Base-by-base conservation (phyloP, 2,329 filamentous ascomycete genomes). In the Corinectria fuckeliana region DNA sequence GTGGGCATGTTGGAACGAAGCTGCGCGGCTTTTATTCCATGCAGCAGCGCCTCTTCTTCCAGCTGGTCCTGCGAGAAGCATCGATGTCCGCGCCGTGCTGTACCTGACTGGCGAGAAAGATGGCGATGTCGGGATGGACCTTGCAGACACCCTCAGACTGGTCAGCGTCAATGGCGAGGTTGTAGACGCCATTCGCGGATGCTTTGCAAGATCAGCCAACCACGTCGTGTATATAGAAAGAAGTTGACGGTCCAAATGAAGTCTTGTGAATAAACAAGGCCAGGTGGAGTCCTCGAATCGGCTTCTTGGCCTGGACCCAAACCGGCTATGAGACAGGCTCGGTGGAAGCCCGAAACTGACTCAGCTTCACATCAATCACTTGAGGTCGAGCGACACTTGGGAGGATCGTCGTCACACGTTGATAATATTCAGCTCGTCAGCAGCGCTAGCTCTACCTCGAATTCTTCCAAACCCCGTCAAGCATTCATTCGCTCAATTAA, bases 201-300 rank as follows among this genome's bases (percentile, higher is more conserved):
- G 9, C 23, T 16, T 9, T 18, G 41, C 8, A 26, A 4, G 3
- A 11, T 14, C 6, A 10, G 4, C 5, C 23, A 16, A 16, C 1
- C n/a, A 1, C 8, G n/a, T 16, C 16, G 8, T 6, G 4, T 5
- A 16, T 11, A 5, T 18, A 14, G n/a, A 18, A 16, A 16, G 14
- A 9, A 16, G 3, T 26, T 26, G 41, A 44, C 11, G 14, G 7
- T 10, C 3, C 23, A 11, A 44, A 16, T 44, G 3, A 1, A 10
- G 9, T n/a, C n/a, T 26, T 16, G 2, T 26, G n/a, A n/a, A n/a
- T n/a, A n/a, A n/a, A n/a, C n/a, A n/a, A n/a, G n/a, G 7, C n/a
- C 7, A 9, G 42, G 50, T 53, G 50, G 44, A 56, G 53, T 36
- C 44, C 14, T 21, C n/a, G 34, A 52, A 20, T 58, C 55, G 55